Percentiles rank a stretch among this genome's conserved stretches.
These are phyloP conservation scores for Trichoderma koningiopsis DNA, from an alignment of 2,329 filamentous ascomycete genomes.

Conservation along the genomic window DNA sequence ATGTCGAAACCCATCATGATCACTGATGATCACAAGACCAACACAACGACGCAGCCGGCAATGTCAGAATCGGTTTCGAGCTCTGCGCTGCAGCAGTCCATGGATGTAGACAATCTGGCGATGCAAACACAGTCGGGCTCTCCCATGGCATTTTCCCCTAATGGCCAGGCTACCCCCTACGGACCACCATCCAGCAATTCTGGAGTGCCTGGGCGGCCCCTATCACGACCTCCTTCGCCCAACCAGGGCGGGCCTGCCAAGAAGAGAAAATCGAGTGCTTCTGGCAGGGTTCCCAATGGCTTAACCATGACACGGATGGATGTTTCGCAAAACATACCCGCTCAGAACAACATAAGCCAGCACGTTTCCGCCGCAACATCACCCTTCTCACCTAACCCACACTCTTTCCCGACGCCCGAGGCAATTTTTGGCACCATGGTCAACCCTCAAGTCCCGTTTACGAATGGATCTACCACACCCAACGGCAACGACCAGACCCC, in stretches of 20 bases:
- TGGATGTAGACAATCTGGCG: constrained; percentile 40
- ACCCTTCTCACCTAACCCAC: constrained; percentile 54
- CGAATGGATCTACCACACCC: constrained; percentile 66
- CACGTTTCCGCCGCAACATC: constrained; percentile 49
- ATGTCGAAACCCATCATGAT: constrained; percentile 92
- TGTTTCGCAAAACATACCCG: constrained; percentile 49
- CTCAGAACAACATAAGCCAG: constrained; percentile 39
- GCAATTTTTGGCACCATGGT: constrained; percentile 48
- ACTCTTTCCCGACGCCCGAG: constrained; percentile 49
- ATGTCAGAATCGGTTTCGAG: constrained; percentile 36
- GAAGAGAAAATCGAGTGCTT: constrained; percentile 77
- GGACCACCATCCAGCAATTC: constrained; percentile 38
- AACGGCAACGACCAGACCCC: constrained; percentile 63
- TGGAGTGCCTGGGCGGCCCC: constrained; percentile 36
- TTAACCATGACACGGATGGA: constrained; percentile 84
- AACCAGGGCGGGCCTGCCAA: constrained; percentile 70
- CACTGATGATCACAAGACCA: constrained; percentile 96
- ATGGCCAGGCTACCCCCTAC: constrained; percentile 42
- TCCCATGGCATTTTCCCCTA: constrained; percentile 59
- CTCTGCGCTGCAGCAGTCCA: constrained; percentile 29
- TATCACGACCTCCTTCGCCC: constrained; percentile 76
- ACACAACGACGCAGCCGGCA: constrained; percentile 44
- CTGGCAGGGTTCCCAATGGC: constrained; percentile 69
- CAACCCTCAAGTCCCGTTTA: constrained; percentile 47
- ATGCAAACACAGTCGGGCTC: constrained; percentile 34